Evolutionary conservation across 2,329 filamentous ascomycete species (phyloP).

Genomic region (Atkinsonella hypoxylon): DNA sequence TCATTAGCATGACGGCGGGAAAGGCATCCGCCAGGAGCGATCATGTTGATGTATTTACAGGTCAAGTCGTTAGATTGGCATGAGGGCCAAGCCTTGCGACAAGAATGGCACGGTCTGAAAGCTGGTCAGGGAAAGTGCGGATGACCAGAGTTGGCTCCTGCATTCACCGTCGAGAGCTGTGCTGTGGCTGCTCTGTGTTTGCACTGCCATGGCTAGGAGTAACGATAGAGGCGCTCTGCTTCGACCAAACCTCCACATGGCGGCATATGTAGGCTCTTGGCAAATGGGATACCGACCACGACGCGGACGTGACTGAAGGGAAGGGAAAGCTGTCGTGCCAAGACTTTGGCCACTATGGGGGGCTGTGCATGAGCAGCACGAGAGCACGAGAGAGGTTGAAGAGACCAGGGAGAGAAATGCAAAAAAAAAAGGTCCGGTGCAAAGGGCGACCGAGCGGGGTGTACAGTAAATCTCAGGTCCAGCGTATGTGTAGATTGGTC

Average conservation of each 20-base stretch:
- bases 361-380: neutral
- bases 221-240: neutral
- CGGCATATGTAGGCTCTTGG: conserved; percentile 1
- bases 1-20: neutral
- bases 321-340: neutral
- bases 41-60: neutral
- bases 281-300: neutral
- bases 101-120: neutral
- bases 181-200: neutral
- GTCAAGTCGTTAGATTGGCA: neutral
- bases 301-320: neutral
- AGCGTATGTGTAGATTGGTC: no score
- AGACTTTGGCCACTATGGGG: neutral
- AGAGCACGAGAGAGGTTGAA: neutral
- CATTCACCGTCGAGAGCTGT: no score
- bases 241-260: neutral
- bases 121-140: neutral
- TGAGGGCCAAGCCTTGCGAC: neutral
- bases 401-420: neutral
- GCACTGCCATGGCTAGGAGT: neutral
- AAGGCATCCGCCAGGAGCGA: neutral
- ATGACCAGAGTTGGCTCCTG: no score
- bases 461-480: no score
- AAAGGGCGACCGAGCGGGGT: neutral
- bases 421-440: no score